Conservation (phyloP, 257 asterid species). For the Anisodus acutangulus region DNA sequence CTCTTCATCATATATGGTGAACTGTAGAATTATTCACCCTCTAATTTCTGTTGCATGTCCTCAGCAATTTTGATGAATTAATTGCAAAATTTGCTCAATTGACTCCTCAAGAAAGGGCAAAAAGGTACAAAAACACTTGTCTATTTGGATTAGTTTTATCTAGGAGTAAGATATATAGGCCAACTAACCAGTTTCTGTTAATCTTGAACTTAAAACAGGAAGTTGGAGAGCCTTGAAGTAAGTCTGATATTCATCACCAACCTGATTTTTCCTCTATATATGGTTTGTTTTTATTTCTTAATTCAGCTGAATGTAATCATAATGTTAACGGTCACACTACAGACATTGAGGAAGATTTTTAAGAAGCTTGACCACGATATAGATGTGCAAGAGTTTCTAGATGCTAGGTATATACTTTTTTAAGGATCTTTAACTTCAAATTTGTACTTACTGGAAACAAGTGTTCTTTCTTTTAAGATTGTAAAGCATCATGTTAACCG, state of each 20-base stretch:
- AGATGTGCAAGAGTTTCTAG: constrained; percentile 78
- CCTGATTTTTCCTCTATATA: constrained; percentile 14
- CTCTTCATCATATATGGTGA: neutral
- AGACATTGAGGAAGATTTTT: constrained; percentile 81
- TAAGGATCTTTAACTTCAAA: constrained; percentile 4
- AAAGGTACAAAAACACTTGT: constrained; percentile 53
- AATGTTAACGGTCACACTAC: constrained; percentile 34
- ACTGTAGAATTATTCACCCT: neutral
- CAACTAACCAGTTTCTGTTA: constrained; percentile 31
- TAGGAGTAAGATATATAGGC: constrained; percentile 13
- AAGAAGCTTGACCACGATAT: constrained; percentile 88
- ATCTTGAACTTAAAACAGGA: constrained; percentile 56
- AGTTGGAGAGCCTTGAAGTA: constrained; percentile 92
- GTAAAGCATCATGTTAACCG: neutral
- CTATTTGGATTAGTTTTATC: constrained; percentile 23
- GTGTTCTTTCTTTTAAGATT: neutral
- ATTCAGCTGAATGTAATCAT: constrained; percentile 17
- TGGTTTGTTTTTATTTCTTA: constrained; percentile 18
- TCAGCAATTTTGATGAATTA: constrained; percentile 83
- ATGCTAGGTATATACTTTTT: constrained; percentile 56
- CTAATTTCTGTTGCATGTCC: constrained; percentile 28
- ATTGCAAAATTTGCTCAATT: constrained; percentile 79
- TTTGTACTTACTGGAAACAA: neutral
- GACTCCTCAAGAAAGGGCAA: constrained; percentile 82
- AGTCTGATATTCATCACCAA: constrained; percentile 37